Percentiles rank a stretch among this genome's conserved stretches.
Conservation (phyloP, 2,329 filamentous ascomycete species). For the Penicillium polonicum region DNA sequence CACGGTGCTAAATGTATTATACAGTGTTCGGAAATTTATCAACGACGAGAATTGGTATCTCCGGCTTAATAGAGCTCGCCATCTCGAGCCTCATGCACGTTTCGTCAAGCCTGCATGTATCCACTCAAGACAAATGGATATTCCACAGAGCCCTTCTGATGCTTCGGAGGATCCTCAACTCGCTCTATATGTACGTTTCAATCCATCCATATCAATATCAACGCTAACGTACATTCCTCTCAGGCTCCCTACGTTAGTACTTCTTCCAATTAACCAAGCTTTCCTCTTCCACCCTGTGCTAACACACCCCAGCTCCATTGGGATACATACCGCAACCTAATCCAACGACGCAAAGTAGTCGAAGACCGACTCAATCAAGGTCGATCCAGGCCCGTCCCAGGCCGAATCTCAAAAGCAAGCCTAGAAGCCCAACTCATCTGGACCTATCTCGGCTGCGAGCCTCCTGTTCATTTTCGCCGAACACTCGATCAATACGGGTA, state of each 20-base stretch:
- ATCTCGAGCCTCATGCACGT: constrained; percentile 42
- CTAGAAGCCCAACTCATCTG: constrained; percentile 62
- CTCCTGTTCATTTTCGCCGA: constrained; percentile 60
- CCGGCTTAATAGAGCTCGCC: constrained; percentile 38
- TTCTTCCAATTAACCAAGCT: rapidly evolving
- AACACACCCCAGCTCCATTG: constrained; percentile 54
- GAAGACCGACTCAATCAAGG: constrained; percentile 54
- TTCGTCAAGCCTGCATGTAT: constrained; percentile 40
- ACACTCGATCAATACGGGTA: constrained; percentile 66
- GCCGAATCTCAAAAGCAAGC: constrained; percentile 53
- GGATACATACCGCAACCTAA: constrained; percentile 60
- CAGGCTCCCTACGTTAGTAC: constrained; percentile 33
- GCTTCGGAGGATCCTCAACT: constrained; percentile 24
- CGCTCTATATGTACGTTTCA: constrained; percentile 32
- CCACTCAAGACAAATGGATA: constrained; percentile 30
- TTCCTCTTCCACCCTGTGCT: neutral
- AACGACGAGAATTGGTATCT: constrained; percentile 39
- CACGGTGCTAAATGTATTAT: too few relatives aligned
- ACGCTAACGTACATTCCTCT: neutral
- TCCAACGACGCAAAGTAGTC: constrained; percentile 58
- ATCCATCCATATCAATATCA: too few relatives aligned
- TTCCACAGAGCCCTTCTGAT: constrained; percentile 13
- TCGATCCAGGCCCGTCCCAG: constrained; percentile 56
- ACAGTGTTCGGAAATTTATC: constrained; percentile 39
- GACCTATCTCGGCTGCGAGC: constrained; percentile 61